A percentile compares a stretch with the other conserved stretches of the same genome.
phyloP scores from a whole-genome alignment of 2,329 filamentous ascomycete genomes.

The Mollisia scopiformis region DNA sequence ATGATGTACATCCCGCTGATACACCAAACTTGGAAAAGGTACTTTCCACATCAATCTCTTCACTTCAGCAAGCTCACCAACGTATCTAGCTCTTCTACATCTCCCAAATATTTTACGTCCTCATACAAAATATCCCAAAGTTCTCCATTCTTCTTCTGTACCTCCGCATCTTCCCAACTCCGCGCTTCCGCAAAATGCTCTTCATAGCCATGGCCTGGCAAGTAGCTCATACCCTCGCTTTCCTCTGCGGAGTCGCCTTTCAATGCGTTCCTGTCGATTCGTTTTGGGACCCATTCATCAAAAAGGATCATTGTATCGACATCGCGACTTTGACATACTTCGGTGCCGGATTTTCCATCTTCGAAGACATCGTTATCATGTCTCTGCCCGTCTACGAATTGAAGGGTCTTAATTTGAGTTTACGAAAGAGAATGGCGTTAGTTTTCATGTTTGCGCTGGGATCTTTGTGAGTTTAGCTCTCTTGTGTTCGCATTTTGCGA shows the following conservation, averaged over 20 bases:
- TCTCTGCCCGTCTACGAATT: slow-evolving; percentile 67
- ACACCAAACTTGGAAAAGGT: slow-evolving; percentile 16
- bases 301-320: slow-evolving; percentile 52
- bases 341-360: slow-evolving; percentile 68
- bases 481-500: neutral
- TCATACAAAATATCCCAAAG: slow-evolving; percentile 8
- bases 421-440: slow-evolving; percentile 67
- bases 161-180: slow-evolving; percentile 13
- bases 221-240: slow-evolving; percentile 3
- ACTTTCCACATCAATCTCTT: neutral
- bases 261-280: slow-evolving; percentile 14
- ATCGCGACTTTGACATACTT: slow-evolving; percentile 67
- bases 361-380: slow-evolving; percentile 68
- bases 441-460: slow-evolving; percentile 69
- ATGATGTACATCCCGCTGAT: slow-evolving; percentile 10
- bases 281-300: slow-evolving; percentile 11
- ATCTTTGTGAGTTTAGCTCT: slow-evolving; percentile 56
- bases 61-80: neutral
- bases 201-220: neutral
- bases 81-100: slow-evolving; percentile 12
- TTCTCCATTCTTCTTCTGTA: slow-evolving; percentile 19
- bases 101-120: slow-evolving; percentile 11
- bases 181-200: neutral
- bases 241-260: slow-evolving; percentile 11
- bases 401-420: slow-evolving; percentile 62